These are phyloP conservation scores for Candida jianshihensis DNA, from an alignment of 805 yeast genomes.

Conservation along the genomic window DNA sequence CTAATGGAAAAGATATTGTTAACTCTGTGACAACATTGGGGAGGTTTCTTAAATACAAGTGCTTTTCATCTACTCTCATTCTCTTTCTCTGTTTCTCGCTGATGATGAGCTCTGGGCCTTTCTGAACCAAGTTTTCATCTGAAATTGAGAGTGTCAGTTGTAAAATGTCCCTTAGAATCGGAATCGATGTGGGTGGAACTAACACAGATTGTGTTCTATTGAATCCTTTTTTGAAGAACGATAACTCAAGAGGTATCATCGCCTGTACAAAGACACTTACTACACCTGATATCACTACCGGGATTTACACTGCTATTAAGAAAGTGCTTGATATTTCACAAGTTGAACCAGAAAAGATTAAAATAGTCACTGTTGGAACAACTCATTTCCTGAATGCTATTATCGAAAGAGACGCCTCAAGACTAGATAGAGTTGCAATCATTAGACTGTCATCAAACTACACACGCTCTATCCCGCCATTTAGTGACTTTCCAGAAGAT, in stretches of 20 bases:
- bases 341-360: slow-evolving; percentile 22
- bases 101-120: no score
- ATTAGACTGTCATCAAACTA: slow-evolving; percentile 34
- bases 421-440: slow-evolving; percentile 37
- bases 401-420: slow-evolving; percentile 33
- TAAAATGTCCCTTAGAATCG: slow-evolving; percentile 23
- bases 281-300: slow-evolving; percentile 35
- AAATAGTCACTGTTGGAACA: slow-evolving; percentile 39
- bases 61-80: no score
- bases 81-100: no score
- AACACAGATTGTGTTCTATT: slow-evolving; percentile 38
- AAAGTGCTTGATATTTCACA: slow-evolving; percentile 22
- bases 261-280: slow-evolving; percentile 35
- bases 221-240: slow-evolving; percentile 24
- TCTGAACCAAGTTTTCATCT: no score
- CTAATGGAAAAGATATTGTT: background rate
- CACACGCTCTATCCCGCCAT: slow-evolving; percentile 29
- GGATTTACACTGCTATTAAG: slow-evolving; percentile 30
- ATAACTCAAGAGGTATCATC: slow-evolving; percentile 27
- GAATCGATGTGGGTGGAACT: slow-evolving; percentile 43
- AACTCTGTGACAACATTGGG: background rate
- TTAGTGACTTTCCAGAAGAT: slow-evolving; percentile 35
- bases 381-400: slow-evolving; percentile 43
- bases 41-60: no score
- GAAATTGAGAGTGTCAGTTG: no score